These are phyloP conservation scores for Lachancea sp. DNA, from an alignment of 805 yeast genomes.

Conservation along the genomic window DNA sequence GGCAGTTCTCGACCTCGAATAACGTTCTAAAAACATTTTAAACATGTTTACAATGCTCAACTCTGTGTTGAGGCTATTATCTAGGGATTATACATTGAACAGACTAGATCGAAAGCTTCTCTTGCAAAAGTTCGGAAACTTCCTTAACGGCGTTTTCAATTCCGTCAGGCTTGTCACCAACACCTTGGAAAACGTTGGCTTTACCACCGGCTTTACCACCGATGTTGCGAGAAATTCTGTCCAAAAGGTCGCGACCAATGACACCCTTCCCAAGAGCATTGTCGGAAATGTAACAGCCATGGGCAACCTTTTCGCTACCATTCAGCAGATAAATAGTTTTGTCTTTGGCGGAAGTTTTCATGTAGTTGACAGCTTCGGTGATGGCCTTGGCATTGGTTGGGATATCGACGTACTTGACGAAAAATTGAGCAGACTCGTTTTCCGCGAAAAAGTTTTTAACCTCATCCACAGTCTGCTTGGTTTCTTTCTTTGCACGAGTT, in stretches of 20 bases:
- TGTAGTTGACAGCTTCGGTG: constrained; percentile 80
- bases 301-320: constrained; percentile 78
- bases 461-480: constrained; percentile 70
- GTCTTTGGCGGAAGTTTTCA: constrained; percentile 68
- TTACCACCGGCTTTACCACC: constrained; percentile 99
- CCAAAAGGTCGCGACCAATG: constrained; percentile 69
- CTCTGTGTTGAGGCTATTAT: not conserved
- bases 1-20: too few species aligned
- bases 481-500: constrained; percentile 80
- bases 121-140: constrained; percentile 52
- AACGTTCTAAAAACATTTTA: too few species aligned
- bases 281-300: constrained; percentile 84
- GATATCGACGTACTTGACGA: constrained; percentile 64
- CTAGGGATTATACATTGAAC: not conserved
- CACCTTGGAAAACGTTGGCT: constrained; percentile 94
- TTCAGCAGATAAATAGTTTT: constrained; percentile 77
- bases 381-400: constrained; percentile 88
- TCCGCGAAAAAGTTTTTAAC: constrained; percentile 63
- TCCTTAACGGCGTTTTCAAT: constrained; percentile 68
- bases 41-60: not conserved
- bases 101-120: constrained; percentile 40
- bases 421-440: constrained; percentile 45
- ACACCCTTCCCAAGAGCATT: constrained; percentile 63
- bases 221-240: constrained; percentile 58
- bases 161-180: constrained; percentile 77